A percentile compares a stretch with the other conserved stretches of the same genome.
These are phyloP conservation scores for Exsudoporus frostii DNA, from an alignment of 768 basidiomycete species.

Conservation along the genomic window DNA sequence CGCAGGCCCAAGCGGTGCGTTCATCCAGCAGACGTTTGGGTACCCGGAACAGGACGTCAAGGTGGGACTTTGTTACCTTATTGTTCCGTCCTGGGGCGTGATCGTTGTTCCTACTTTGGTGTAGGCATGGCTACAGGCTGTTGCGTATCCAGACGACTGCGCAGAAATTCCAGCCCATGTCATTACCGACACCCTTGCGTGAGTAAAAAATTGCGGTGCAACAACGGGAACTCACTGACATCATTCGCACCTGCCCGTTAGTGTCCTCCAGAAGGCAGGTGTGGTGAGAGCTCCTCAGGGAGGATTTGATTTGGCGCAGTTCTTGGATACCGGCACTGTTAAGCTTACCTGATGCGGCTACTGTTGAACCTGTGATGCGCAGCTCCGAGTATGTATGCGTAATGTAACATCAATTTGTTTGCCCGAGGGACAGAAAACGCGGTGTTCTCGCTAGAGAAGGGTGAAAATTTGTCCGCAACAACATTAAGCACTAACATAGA, in stretches of 20 bases:
- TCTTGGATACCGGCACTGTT: constrained; percentile 55
- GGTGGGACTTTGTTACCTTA: constrained; percentile 34
- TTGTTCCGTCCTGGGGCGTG: neutral
- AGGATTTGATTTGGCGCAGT: constrained; percentile 53
- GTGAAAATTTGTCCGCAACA: constrained; percentile 9
- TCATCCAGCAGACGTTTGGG: constrained; percentile 74
- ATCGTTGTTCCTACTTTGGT: neutral
- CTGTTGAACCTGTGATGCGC: neutral
- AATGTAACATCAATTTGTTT: neutral
- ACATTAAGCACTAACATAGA: constrained; percentile 16
- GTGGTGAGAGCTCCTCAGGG: constrained; percentile 54
- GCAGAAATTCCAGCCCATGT: constrained; percentile 59
- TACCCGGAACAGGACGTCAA: constrained; percentile 81
- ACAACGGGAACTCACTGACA: neutral
- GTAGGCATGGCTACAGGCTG: constrained; percentile 81
- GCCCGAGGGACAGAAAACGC: neutral
- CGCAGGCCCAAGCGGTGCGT: constrained; percentile 59
- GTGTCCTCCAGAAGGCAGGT: constrained; percentile 73
- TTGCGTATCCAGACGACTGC: constrained; percentile 70
- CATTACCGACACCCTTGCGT: constrained; percentile 70
- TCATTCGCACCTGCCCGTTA: constrained; percentile 27
- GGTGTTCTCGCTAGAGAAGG: constrained; percentile 1
- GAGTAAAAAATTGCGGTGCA: constrained; percentile 20
- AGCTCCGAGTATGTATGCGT: neutral
- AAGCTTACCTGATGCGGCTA: constrained; percentile 38